phyloP scores from a whole-genome alignment of 192 early-diverging fungal species.

The Linnemannia hyalina region DNA sequence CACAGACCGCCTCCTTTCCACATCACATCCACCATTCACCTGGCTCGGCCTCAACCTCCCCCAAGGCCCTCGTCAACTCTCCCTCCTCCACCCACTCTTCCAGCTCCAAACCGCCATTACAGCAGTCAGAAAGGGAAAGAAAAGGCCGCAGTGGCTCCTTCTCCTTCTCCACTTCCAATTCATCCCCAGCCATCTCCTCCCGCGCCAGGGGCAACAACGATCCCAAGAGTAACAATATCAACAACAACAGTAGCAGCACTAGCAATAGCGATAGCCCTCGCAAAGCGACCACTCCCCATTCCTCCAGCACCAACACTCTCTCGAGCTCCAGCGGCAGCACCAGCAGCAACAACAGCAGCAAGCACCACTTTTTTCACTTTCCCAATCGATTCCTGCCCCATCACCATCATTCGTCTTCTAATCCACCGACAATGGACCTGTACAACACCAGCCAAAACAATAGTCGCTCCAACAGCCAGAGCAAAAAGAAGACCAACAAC shows the following conservation, averaged over 20 bases:
- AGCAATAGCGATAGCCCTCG: slow-evolving; percentile 6
- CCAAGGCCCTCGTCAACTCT: background rate
- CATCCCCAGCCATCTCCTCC: slow-evolving; percentile 18
- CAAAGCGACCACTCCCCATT: slow-evolving; percentile 3
- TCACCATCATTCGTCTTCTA: background rate
- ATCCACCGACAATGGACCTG: slow-evolving; percentile 7
- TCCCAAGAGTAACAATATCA: slow-evolving; percentile 26
- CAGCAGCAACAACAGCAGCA: slow-evolving; percentile 3
- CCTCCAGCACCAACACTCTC: slow-evolving; percentile 12
- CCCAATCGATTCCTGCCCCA: slow-evolving; percentile 27
- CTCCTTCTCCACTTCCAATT: slow-evolving; percentile 50
- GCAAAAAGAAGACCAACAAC: slow-evolving; percentile 9
- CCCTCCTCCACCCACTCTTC: background rate
- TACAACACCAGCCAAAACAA: slow-evolving; percentile 16
- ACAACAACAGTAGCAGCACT: background rate
- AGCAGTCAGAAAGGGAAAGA: slow-evolving; percentile 33
- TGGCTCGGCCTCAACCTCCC: background rate
- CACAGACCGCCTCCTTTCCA: slow-evolving; percentile 32
- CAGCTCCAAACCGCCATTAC: slow-evolving; percentile 36
- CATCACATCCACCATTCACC: slow-evolving; percentile 17
- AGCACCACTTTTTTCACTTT: slow-evolving; percentile 34
- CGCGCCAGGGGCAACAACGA: slow-evolving; percentile 46
- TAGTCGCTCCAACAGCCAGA: slow-evolving; percentile 4
- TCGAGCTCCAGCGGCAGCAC: slow-evolving; percentile 12
- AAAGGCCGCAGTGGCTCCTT: slow-evolving; percentile 49